Evolutionary conservation across 108 stramenopile genomes (phyloP).

Genomic region (Craspedostauros australis): DNA sequence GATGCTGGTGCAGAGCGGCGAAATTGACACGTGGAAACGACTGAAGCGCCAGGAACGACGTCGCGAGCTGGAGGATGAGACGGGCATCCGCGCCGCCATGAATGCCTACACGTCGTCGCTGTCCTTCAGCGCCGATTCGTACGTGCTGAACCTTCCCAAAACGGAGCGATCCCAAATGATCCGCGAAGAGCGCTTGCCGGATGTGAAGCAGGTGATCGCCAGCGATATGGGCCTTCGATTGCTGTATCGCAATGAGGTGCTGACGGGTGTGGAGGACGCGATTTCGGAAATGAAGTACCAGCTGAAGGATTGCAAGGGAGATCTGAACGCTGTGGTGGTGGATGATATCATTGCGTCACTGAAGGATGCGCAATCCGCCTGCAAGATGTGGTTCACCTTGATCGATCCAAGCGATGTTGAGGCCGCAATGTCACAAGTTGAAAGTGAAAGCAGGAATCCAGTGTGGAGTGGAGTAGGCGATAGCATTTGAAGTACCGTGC

Average conservation of each 20-base stretch:
- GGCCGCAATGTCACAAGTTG: constrained; percentile 40
- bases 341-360: constrained; percentile 31
- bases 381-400: constrained; percentile 62
- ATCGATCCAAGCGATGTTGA: constrained; percentile 48
- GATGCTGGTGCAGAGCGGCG: constrained; percentile 41
- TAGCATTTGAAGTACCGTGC: no score
- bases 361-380: constrained; percentile 29
- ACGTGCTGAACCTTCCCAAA: constrained; percentile 29
- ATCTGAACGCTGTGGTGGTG: not conserved
- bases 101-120: constrained; percentile 51
- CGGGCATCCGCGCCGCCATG: constrained; percentile 47
- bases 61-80: constrained; percentile 23
- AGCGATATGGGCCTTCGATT: constrained; percentile 46
- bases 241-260: constrained; percentile 37
- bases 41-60: constrained; percentile 34
- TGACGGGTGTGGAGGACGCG: constrained; percentile 41
- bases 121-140: constrained; percentile 38
- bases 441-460: no score
- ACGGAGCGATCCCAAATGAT: constrained; percentile 29
- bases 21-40: constrained; percentile 51
- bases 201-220: constrained; percentile 42
- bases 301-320: no score
- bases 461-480: no score
- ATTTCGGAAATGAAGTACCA: constrained; percentile 42
- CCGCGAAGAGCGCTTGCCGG: constrained; percentile 38